A percentile compares a stretch with the other conserved stretches of the same genome.
These are phyloP conservation scores for Aegilops umbellulata DNA, from an alignment of 176 grass and related monocot species.

Conservation along the genomic window DNA sequence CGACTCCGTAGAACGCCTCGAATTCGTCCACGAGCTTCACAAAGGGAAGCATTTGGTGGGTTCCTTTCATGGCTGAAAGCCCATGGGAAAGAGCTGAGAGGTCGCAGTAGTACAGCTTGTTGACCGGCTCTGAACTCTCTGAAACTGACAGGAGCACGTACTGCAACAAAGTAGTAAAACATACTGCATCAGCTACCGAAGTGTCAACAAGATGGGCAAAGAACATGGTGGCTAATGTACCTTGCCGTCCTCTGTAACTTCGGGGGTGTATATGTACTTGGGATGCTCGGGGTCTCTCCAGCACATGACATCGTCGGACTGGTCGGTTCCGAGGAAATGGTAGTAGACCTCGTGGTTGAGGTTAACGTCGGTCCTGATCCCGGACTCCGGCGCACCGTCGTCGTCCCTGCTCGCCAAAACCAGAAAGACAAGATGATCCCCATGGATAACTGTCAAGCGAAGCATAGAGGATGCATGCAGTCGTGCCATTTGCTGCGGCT, in stretches of 20 bases:
- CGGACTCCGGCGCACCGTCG: slow-evolving; percentile 29
- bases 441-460: too few species aligned
- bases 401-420: slow-evolving; percentile 28
- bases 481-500: too few species aligned
- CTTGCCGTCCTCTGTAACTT: slow-evolving; percentile 85
- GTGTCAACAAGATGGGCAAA: too few species aligned
- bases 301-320: slow-evolving; percentile 75
- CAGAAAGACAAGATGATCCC: not conserved
- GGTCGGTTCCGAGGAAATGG: slow-evolving; percentile 83
- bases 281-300: slow-evolving; percentile 81
- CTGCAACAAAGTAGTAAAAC: slow-evolving; percentile 22
- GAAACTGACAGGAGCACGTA: slow-evolving; percentile 70
- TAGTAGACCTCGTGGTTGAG: slow-evolving; percentile 83
- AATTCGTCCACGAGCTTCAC: slow-evolving; percentile 77
- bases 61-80: slow-evolving; percentile 34
- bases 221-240: slow-evolving; percentile 16
- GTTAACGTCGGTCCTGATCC: slow-evolving; percentile 76
- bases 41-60: slow-evolving; percentile 58
- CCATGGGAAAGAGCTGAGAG: slow-evolving; percentile 28
- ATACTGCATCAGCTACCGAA: not conserved
- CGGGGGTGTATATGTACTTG: slow-evolving; percentile 60
- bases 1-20: slow-evolving; percentile 47
- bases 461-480: too few species aligned
- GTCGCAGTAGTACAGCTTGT: slow-evolving; percentile 87
- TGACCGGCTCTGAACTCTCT: slow-evolving; percentile 77